phyloP scores from a whole-genome alignment of 805 yeast species.

The Kodamaea restingae region DNA sequence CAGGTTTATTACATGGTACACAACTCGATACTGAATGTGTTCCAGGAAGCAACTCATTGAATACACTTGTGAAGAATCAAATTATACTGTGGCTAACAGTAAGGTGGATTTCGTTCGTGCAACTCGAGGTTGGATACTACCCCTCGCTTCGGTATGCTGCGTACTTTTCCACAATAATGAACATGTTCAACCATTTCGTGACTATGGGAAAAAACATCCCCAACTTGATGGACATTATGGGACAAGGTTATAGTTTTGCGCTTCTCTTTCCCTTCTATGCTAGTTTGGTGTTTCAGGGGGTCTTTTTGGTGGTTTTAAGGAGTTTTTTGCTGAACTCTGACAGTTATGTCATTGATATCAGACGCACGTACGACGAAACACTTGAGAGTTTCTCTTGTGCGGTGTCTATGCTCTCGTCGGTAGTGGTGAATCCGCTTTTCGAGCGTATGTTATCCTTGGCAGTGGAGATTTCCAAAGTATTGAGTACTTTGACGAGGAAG shows the following conservation, averaged over 20 bases:
- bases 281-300: conserved; percentile 16
- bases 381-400: conserved; percentile 14
- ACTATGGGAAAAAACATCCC: conserved; percentile 11
- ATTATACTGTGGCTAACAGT: conserved; percentile 13
- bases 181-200: conserved; percentile 22
- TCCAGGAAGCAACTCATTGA: conserved; percentile 4
- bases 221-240: not conserved
- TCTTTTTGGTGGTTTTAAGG: conserved; percentile 19
- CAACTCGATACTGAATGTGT: conserved; percentile 1
- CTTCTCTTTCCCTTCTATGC: conserved; percentile 17
- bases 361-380: conserved; percentile 10
- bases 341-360: conserved; percentile 11
- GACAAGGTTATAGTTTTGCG: conserved; percentile 4
- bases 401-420: conserved; percentile 5
- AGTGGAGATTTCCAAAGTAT: not conserved
- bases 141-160: conserved; percentile 26
- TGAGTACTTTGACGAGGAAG: not conserved
- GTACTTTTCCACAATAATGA: conserved; percentile 23
- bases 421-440: not conserved
- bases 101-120: conserved; percentile 26
- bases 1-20: not conserved
- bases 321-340: conserved; percentile 3
- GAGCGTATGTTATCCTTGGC: conserved; percentile 1
- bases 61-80: conserved; percentile 15
- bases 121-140: conserved; percentile 25